Base-by-base conservation (phyloP, 1,139 yeast species). In the Protomyces inundatus region DNA sequence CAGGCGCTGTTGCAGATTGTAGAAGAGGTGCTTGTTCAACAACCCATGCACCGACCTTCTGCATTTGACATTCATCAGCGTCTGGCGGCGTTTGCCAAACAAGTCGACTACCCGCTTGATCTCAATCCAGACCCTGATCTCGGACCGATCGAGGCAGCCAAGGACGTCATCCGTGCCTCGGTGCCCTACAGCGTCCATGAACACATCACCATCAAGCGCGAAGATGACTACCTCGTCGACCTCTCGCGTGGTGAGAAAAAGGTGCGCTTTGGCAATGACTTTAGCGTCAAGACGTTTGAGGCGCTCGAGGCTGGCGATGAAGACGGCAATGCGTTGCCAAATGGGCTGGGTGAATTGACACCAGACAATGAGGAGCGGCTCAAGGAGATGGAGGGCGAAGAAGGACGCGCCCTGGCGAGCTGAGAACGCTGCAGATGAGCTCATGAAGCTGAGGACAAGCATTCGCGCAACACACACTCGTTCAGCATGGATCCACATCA, bases 191-290 rank as follows among this genome's bases (percentile, higher is more conserved):
- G 56, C 30, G 62, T 58, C 7, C 62, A 58, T 52, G 62, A 58
- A 34, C 62, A 58, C 37, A 58, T 55, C 33, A 58, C 62, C n/a
- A 58, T 58, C 52, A 58, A 58, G 45, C 56, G 62, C 16, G 62
- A 58, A 33, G 62, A 58, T 30, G 62, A 58, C 52, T 35, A 52
- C 32, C 54, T 36, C n/a, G 62, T 58, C 5, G 62, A 58, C 32
- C 34, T 58, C 10, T 58, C 62, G 9, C 42, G 62, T 7, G 62
- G 62, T 14, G 62, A 58, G 35, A 58, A 58, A 45, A 58, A 58
- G 32, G 62, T 58, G 10, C 62, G 62, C 12, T 58, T 58, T 32
- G 62, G 62, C 34, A 58, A 58, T 12, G 62, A 58, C 5, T 58
- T 58, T 16, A 55, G 54, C 45, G 45, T 58, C 53, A 55, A 58